Percentiles rank a stretch among this genome's conserved stretches.
Conservation (phyloP, 345 rosid species). For the Anastatica hierochuntica region DNA sequence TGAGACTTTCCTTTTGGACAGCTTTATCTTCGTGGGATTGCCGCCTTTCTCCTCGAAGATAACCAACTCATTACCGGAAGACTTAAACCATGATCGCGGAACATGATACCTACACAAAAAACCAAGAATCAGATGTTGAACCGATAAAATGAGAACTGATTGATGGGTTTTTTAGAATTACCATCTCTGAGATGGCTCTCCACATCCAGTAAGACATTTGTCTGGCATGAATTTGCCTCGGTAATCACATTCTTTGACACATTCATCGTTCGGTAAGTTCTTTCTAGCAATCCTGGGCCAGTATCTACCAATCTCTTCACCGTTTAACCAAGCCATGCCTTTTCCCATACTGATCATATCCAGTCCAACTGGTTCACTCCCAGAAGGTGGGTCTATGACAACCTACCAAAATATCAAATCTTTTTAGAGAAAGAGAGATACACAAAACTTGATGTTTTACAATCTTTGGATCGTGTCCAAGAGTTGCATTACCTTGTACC, state of each 20-base stretch:
- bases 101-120: constrained; percentile 67
- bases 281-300: too few relatives aligned
- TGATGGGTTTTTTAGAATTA: too few relatives aligned
- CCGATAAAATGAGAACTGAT: neutral
- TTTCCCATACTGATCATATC: constrained; percentile 92
- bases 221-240: too few relatives aligned
- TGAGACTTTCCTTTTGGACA: too few relatives aligned
- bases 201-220: too few relatives aligned
- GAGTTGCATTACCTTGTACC: constrained; percentile 65
- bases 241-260: too few relatives aligned
- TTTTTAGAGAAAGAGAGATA: neutral
- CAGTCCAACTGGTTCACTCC: constrained; percentile 77
- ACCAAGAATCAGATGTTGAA: neutral
- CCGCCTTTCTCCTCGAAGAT: constrained; percentile 91
- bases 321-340: constrained; percentile 95
- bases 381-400: constrained; percentile 62
- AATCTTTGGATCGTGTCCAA: neutral
- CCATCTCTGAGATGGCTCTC: too few relatives aligned
- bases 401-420: constrained; percentile 32
- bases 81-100: constrained; percentile 92
- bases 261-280: too few relatives aligned
- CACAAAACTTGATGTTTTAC: too few relatives aligned
- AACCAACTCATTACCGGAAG: constrained; percentile 71
- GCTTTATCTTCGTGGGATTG: constrained; percentile 54
- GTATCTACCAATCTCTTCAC: constrained; percentile 95